Percentiles rank a stretch among this genome's conserved stretches.
Evolutionary conservation across 1,284 basidiomycete species (phyloP).

Genomic region (Earliella scabrosa): DNA sequence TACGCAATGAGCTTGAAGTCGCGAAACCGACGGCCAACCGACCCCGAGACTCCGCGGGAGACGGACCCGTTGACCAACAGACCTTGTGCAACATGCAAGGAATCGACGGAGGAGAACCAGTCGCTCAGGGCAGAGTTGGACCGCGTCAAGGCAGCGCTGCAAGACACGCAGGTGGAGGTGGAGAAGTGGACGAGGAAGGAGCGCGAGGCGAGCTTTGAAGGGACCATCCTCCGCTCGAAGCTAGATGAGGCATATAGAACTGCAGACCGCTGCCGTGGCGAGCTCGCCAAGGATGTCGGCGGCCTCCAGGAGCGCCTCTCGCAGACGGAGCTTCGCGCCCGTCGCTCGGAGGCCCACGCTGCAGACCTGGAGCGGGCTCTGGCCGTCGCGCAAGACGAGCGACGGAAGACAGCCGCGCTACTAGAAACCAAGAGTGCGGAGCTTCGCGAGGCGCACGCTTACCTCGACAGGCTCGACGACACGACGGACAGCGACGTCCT

Average conservation of each 20-base stretch:
- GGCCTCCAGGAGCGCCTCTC: background rate
- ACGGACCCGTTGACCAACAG: too few relatives aligned
- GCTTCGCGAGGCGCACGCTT: slow-evolving; percentile 27
- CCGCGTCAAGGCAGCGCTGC: background rate
- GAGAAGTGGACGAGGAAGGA: background rate
- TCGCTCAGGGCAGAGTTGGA: too few relatives aligned
- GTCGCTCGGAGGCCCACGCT: background rate
- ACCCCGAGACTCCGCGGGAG: too few relatives aligned
- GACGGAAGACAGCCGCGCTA: slow-evolving; percentile 1
- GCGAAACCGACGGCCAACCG: too few relatives aligned
- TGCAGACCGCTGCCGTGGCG: too few relatives aligned
- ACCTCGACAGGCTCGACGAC: slow-evolving; percentile 23
- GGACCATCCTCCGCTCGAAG: too few relatives aligned
- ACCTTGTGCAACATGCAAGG: background rate
- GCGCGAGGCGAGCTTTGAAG: background rate
- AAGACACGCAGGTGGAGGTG: background rate
- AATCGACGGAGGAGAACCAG: background rate
- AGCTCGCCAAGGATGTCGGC: background rate
- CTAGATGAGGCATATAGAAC: too few relatives aligned
- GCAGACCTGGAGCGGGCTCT: background rate
- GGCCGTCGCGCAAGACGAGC: background rate
- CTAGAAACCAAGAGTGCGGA: slow-evolving; percentile 25
- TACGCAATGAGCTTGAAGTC: too few relatives aligned
- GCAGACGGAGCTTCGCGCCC: background rate
- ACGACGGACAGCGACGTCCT: slow-evolving; percentile 28